Evolutionary conservation across 192 early-diverging fungal species (phyloP).

Genomic region (Coemansia sp.): DNA sequence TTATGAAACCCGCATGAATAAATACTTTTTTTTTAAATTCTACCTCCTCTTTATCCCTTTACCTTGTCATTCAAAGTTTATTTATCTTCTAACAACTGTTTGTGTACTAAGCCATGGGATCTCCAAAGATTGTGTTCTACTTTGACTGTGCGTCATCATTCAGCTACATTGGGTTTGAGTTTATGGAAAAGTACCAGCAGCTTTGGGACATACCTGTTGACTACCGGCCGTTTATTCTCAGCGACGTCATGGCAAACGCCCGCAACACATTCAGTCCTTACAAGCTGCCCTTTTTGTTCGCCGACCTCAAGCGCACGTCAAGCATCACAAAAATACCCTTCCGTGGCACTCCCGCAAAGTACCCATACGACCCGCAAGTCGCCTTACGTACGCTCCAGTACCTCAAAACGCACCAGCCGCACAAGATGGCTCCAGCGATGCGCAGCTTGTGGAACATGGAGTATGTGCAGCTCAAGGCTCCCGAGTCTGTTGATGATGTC

Average conservation of each 20-base stretch:
- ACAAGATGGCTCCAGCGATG: conserved; percentile 32
- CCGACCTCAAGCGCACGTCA: conserved; percentile 32
- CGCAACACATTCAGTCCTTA: conserved; percentile 37
- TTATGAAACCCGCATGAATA: no score
- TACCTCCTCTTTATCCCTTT: no score
- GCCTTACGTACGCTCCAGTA: conserved; percentile 40
- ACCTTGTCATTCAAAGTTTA: no score
- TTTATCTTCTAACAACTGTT: no score
- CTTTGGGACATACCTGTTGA: conserved; percentile 44
- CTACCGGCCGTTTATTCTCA: conserved; percentile 39
- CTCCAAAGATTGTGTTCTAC: conserved; percentile 32
- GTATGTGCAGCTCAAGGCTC: conserved; percentile 30
- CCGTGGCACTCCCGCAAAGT: conserved; percentile 32
- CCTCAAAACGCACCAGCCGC: conserved; percentile 23
- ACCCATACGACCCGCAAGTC: conserved; percentile 32
- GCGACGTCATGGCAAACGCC: conserved; percentile 31
- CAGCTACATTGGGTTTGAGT: conserved; percentile 54
- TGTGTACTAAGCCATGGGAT: neutral
- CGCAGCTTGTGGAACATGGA: conserved; percentile 38
- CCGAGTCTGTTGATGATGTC: conserved; percentile 21
- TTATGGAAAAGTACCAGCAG: conserved; percentile 43
- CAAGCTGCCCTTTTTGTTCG: conserved; percentile 37
- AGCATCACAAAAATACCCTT: conserved; percentile 42
- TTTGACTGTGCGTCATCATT: conserved; percentile 44
- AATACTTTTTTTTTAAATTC: no score